These are phyloP conservation scores for Didymella segeticola DNA, from an alignment of 2,329 filamentous ascomycete genomes.

Conservation along the genomic window DNA sequence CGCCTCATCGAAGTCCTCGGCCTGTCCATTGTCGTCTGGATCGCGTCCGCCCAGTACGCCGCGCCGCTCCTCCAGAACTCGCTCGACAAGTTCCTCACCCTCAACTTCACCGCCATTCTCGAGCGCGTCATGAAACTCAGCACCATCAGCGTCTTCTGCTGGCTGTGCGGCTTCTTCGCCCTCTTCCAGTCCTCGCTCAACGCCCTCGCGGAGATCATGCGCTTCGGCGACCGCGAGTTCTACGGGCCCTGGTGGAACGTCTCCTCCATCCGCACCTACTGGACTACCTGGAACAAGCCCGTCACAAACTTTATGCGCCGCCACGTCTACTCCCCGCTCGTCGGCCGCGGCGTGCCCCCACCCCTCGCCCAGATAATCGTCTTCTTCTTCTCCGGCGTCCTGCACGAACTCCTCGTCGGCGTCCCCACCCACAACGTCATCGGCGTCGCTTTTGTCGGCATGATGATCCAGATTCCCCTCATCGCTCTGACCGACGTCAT, in stretches of 20 bases:
- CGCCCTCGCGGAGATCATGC: slow-evolving; percentile 85
- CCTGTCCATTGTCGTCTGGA: slow-evolving; percentile 90
- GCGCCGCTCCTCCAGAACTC: slow-evolving; percentile 89
- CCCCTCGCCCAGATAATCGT: slow-evolving; percentile 76
- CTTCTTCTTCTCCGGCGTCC: slow-evolving; percentile 84
- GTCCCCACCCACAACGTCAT: slow-evolving; percentile 94
- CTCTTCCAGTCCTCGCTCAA: slow-evolving; percentile 94
- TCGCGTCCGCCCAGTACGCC: slow-evolving; percentile 92
- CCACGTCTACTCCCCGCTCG: slow-evolving; percentile 87
- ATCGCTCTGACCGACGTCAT: slow-evolving; percentile 81
- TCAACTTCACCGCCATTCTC: slow-evolving; percentile 81
- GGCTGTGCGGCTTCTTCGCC: slow-evolving; percentile 97
- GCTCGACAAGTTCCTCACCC: slow-evolving; percentile 80
- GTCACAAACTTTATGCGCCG: slow-evolving; percentile 97
- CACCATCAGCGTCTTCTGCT: slow-evolving; percentile 93
- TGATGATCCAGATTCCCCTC: slow-evolving; percentile 90
- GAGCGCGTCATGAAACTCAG: slow-evolving; percentile 94
- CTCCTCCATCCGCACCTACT: slow-evolving; percentile 81
- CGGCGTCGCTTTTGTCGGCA: slow-evolving; percentile 89
- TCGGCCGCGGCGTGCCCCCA: slow-evolving; percentile 81
- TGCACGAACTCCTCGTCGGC: slow-evolving; percentile 92
- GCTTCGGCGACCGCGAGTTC: slow-evolving; percentile 91
- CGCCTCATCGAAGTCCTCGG: slow-evolving; percentile 78
- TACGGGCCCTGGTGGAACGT: slow-evolving; percentile 98
- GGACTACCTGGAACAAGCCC: slow-evolving; percentile 97